These are phyloP conservation scores for Claviceps arundinis DNA, from an alignment of 2,329 filamentous ascomycete genomes.

Conservation along the genomic window DNA sequence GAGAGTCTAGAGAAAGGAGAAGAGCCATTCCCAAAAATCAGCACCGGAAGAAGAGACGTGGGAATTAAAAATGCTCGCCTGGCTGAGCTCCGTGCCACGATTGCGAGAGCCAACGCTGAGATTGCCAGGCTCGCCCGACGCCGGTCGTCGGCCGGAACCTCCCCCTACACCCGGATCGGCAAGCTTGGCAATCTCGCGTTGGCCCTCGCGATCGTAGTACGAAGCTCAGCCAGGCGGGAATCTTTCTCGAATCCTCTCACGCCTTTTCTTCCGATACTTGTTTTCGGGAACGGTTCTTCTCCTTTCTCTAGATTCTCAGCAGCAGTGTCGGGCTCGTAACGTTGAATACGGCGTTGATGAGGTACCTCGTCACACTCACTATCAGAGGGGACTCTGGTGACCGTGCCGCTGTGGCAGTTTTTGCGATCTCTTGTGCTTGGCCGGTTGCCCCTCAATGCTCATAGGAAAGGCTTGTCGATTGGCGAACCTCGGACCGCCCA, in stretches of 20 bases:
- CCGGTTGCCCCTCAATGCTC: too few relatives aligned
- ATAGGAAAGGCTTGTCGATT: too few relatives aligned
- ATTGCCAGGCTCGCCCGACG: conserved; percentile 22
- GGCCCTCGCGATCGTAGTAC: conserved; percentile 24
- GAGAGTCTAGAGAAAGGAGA: conserved; percentile 12
- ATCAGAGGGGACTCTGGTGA: conserved; percentile 14
- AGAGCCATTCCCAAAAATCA: conserved; percentile 7
- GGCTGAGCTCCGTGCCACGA: conserved; percentile 14
- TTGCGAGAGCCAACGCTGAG: conserved; percentile 27
- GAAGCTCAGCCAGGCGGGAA: conserved; percentile 11
- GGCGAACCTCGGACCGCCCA: too few relatives aligned
- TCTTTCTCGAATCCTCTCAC: not conserved
- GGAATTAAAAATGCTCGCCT: conserved; percentile 7
- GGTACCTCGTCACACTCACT: conserved; percentile 5
- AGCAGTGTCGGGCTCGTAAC: too few relatives aligned
- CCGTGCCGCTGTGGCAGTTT: conserved; percentile 22
- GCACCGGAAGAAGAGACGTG: conserved; percentile 10
- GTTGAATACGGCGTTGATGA: too few relatives aligned
- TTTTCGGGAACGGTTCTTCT: conserved; percentile 7
- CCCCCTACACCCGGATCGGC: too few relatives aligned
- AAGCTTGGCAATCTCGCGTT: conserved; percentile 27
- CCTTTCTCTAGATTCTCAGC: conserved; percentile 11
- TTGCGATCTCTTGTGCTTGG: too few relatives aligned
- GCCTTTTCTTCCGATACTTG: conserved; percentile 12
- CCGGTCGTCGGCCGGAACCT: too few relatives aligned